Conservation (phyloP, 176 grass and related monocot species). For the Eleusine indica region DNA sequence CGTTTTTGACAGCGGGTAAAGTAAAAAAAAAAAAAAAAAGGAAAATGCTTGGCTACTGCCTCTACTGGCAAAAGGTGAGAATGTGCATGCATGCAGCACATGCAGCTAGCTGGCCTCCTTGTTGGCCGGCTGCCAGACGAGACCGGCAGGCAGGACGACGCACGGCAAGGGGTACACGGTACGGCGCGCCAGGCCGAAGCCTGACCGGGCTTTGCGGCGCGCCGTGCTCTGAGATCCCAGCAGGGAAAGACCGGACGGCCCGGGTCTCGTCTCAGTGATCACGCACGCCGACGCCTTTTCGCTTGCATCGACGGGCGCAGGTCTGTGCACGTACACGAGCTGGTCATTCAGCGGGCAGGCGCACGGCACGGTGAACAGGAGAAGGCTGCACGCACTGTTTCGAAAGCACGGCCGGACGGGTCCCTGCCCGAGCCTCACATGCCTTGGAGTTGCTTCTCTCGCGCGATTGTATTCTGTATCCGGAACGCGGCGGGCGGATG, state of each 20-base stretch:
- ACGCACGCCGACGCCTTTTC: not conserved
- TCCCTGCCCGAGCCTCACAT: not conserved
- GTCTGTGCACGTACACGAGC: not conserved
- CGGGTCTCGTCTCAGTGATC: not conserved
- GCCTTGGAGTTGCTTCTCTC: not conserved
- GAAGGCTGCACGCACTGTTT: not conserved
- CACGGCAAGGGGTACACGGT: not conserved
- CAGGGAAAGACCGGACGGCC: not conserved
- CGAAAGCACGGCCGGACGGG: not conserved
- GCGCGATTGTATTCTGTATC: too few species aligned
- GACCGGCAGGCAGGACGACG: not conserved
- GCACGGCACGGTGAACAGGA: not conserved
- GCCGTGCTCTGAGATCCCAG: not conserved
- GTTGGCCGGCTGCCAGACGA: not conserved
- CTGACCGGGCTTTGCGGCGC: not conserved
- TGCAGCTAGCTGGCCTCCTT: not conserved
- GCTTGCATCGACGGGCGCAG: not conserved
- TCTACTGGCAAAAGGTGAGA: not conserved
- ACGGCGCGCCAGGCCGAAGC: not conserved
- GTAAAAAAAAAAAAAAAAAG: not conserved
- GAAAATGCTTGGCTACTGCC: not conserved
- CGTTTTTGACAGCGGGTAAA: not conserved
- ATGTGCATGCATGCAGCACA: constrained; percentile 1
- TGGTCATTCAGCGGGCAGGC: not conserved
- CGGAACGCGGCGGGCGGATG: too few species aligned